phyloP scores from a whole-genome alignment of 2,329 filamentous ascomycete genomes.

The Acrocalymma vagum region DNA sequence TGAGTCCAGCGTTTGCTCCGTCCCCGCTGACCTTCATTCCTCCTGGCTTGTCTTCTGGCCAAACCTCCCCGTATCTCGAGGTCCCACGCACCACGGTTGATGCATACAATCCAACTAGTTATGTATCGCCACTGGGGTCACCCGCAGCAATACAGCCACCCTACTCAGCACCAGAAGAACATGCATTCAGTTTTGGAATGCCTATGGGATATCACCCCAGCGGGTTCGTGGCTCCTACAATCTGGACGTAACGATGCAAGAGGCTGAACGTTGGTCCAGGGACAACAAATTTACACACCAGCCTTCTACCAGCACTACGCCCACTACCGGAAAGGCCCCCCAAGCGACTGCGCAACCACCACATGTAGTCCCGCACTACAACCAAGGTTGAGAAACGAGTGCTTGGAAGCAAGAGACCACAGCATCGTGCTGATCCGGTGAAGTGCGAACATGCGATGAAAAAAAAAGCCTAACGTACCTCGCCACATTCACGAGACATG shows the following conservation, averaged over 20 bases:
- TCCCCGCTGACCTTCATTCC: conserved; percentile 53
- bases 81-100: conserved; percentile 51
- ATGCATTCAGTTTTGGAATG: conserved; percentile 51
- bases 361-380: conserved; percentile 30
- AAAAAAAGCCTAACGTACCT: background rate
- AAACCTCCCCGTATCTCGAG: conserved; percentile 54
- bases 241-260: conserved; percentile 51
- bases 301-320: conserved; percentile 29
- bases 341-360: conserved; percentile 24
- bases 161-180: conserved; percentile 49
- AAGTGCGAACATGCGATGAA: conserved; percentile 1
- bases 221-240: conserved; percentile 54
- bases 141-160: conserved; percentile 42
- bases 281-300: conserved; percentile 40
- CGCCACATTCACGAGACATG: background rate
- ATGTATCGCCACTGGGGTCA: conserved; percentile 47
- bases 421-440: conserved; percentile 1
- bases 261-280: conserved; percentile 54
- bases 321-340: conserved; percentile 22
- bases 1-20: conserved; percentile 60
- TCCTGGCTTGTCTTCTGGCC: conserved; percentile 39
- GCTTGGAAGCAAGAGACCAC: conserved; percentile 11
- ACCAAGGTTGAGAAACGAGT: conserved; percentile 24
- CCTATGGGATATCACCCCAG: conserved; percentile 49
- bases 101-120: conserved; percentile 37